Evolutionary conservation across 495 filamentous ascomycete genomes (phyloP).

Genomic region (Aspergillus diversus): DNA sequence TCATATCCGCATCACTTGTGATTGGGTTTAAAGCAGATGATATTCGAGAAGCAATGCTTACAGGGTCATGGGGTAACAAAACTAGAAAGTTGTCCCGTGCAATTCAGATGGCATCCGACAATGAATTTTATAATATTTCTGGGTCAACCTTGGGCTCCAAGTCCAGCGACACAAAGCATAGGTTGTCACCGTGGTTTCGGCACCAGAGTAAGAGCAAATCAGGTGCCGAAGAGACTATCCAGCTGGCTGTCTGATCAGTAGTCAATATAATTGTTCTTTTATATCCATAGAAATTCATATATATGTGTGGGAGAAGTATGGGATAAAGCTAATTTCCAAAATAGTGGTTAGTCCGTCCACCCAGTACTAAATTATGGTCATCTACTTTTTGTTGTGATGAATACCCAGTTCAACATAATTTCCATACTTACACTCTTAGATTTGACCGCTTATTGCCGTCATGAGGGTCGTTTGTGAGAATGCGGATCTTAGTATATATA

Average conservation of each 20-base stretch:
- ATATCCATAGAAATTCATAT: no score
- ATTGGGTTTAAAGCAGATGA: neutral
- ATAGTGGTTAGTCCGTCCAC: no score
- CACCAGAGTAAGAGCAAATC: neutral
- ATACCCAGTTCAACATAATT: no score
- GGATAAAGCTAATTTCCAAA: no score
- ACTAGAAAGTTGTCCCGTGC: neutral
- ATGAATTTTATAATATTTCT: neutral
- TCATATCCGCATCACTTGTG: conserved; percentile 17
- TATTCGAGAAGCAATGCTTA: neutral
- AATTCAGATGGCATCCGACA: neutral
- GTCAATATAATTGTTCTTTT: no score
- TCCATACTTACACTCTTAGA: no score
- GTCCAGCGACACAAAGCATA: neutral
- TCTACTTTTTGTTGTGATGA: no score
- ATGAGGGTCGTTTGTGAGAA: no score
- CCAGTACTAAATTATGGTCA: no score
- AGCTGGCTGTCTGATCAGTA: neutral
- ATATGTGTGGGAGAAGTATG: no score
- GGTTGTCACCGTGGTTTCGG: neutral
- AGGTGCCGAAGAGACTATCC: neutral
- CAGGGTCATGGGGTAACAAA: neutral
- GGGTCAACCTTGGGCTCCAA: neutral
- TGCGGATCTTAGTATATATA: no score
- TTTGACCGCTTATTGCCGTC: no score